Base-by-base conservation (phyloP, 2,329 filamentous ascomycete species). In the Fusarium pseudocircinatum region DNA sequence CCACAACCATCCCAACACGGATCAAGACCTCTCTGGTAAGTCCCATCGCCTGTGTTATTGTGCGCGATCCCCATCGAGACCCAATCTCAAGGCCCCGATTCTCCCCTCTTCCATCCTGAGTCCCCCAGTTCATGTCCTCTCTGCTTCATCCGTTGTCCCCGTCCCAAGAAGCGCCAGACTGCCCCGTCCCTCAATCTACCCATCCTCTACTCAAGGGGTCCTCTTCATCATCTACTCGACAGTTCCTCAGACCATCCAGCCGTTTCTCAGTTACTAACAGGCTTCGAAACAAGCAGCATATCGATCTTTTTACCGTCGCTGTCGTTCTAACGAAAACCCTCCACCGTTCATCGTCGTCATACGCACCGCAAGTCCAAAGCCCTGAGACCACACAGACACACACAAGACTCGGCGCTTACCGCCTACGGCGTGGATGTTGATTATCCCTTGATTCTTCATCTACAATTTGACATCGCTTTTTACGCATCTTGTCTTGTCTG, bases 21-120 rank as follows among this genome's bases (percentile, higher is more conserved):
- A 75, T 80, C 75, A 69, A 69, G 78, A 74, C 77, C 70, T 78
- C 78, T 78, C 78, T 81, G 78, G 82, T 84, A 73, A 84, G 83
- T 84, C 73, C 66, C 75, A 75, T 80, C 74, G 75, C 71, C 72
- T 78, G 76, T 77, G 72, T 79, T 70, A 63, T 72, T 77, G 68
- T 82, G 78, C 78, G 83, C 83, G 80, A 84, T 83, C 81, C 74
- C 72, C 60, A 67, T 70, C 67, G 67, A 66, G 70, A 72, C 74
- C 70, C 70, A 75, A 77, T 79, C 70, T 78, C 62, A 63, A 70
- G 67, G 73, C 67, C 65, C 72, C 70, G 62, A 60, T 67, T 72
- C 63, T 74, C 69, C 69, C 73, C 73, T 75, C 74, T 70, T 67
- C 75, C 62, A 57, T 75, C 73, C 72, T 66, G 67, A 70, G 73